These are phyloP conservation scores for Rhododendron henanense DNA, from an alignment of 148 eudicot species.

Conservation along the genomic window DNA sequence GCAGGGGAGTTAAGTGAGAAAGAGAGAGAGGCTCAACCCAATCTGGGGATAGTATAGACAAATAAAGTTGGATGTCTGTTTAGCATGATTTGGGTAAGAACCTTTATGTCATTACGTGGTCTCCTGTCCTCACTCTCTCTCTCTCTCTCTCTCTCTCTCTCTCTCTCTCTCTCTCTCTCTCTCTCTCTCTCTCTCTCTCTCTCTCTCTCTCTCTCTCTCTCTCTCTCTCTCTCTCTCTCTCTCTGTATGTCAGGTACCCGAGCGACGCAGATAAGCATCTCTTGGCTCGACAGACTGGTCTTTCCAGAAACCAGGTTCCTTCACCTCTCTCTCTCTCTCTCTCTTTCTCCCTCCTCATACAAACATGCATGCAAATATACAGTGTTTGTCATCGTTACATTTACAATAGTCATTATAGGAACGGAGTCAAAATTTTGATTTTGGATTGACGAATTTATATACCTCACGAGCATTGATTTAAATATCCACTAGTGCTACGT, in stretches of 20 bases:
- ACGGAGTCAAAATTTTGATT: neutral
- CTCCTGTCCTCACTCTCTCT: neutral
- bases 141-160: constrained; percentile 23
- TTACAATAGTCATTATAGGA: no score
- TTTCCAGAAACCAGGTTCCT: constrained; percentile 75
- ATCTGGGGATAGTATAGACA: neutral
- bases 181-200: constrained; percentile 33
- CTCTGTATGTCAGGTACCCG: constrained; percentile 75
- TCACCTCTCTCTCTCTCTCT: constrained; percentile 7
- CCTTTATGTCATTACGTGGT: constrained; percentile 18
- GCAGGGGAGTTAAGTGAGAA: neutral
- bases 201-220: no score
- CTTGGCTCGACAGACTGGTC: constrained; percentile 87
- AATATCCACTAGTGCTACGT: no score
- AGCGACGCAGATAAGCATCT: constrained; percentile 92
- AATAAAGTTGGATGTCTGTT: neutral
- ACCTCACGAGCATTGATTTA: no score
- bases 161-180: constrained; percentile 27
- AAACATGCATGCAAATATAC: neutral
- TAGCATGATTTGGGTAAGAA: constrained; percentile 9
- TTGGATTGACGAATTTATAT: neutral
- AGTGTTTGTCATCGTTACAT: neutral
- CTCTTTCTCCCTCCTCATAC: neutral
- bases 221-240: constrained; percentile 33
- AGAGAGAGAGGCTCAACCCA: neutral